Evolutionary conservation across 179 eudicot species (phyloP), one percentile per base, ranked within the genome.

Genomic region (Sideroxylon spinosum): DNA sequence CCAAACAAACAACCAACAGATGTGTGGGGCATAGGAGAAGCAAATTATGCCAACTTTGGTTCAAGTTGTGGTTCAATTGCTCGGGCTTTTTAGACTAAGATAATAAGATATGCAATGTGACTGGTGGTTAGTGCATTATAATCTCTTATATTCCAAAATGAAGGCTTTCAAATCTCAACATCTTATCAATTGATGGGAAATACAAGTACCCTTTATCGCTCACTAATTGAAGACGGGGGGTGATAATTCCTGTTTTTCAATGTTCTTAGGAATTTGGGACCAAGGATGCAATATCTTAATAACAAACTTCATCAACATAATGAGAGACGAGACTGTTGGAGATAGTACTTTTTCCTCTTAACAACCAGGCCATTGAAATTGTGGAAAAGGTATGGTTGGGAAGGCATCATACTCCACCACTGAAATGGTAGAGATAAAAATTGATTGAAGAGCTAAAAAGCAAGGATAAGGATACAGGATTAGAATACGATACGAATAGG

Each of bases 51-150:
- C 83, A 68, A 77, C 74, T 77, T 66, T 76, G 83, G 73, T 70
- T 83, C 82, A 84, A 82, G 77, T 84, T 85, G 87, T 65, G 78
- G 71, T 48, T 83, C 64, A 65, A 56, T 68, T 63, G 49, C 69
- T 55, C 9, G 56, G 73, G 72, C 71, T 78, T 78, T 69, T 77
- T 73, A 46, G 76, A 61, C 55, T 71, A 73, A 79, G 78, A 76
- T 26, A 79, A 81, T n/a, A 53, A 74, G 73, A 68, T 68, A 52
- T 74, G 75, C 76, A 74, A 67, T 62, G 72, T 82, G 77, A 82
- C 68, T 77, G 76, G 84, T 74, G 74, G 76, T 77, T 83, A 73
- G 75, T 79, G 59, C 73, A 70, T 83, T 75, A 73, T 73, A 75
- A 16, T 17, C 76, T 76, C 26, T 19, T 71, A 56, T 37, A 74